These are phyloP conservation scores for Microcyclosporella mali DNA, from an alignment of 2,329 filamentous ascomycete species.

Conservation along the genomic window DNA sequence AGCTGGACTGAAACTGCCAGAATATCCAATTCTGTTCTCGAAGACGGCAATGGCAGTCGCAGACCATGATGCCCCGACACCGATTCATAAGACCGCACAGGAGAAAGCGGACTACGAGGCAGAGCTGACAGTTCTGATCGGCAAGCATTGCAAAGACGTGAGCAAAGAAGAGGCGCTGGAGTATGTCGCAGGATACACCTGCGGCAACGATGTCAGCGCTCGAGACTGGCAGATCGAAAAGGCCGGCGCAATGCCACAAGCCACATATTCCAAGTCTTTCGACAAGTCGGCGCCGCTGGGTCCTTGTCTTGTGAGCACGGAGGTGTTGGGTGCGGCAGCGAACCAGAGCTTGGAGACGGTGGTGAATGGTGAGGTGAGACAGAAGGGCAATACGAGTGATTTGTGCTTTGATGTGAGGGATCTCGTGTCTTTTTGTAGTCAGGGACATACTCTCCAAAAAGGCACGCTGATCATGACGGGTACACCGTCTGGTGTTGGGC, in stretches of 20 bases:
- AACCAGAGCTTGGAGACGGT: slow-evolving; percentile 41
- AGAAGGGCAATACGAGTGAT: slow-evolving; percentile 36
- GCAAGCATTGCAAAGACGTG: slow-evolving; percentile 48
- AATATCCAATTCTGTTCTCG: slow-evolving; percentile 9
- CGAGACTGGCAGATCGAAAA: slow-evolving; percentile 53
- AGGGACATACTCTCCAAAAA: slow-evolving; percentile 40
- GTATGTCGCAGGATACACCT: slow-evolving; percentile 67
- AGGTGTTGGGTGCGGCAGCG: slow-evolving; percentile 40
- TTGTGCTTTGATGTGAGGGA: slow-evolving; percentile 42
- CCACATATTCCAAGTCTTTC: slow-evolving; percentile 54
- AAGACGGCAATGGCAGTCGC: slow-evolving; percentile 10
- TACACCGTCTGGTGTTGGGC: slow-evolving; percentile 37
- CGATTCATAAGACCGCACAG: slow-evolving; percentile 20
- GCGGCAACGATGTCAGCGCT: slow-evolving; percentile 73
- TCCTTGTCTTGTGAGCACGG: slow-evolving; percentile 41
- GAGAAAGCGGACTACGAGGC: slow-evolving; percentile 46
- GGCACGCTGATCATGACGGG: slow-evolving; percentile 49
- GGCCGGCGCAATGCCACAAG: slow-evolving; percentile 51
- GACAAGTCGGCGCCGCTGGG: slow-evolving; percentile 52
- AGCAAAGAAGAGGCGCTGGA: slow-evolving; percentile 43
- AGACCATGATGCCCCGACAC: slow-evolving; percentile 1
- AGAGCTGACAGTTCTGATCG: slow-evolving; percentile 48
- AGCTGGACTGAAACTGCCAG: slow-evolving; percentile 7
- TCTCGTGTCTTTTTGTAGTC: slow-evolving; percentile 29
- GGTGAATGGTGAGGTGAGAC: slow-evolving; percentile 46